Base-by-base conservation (phyloP, 768 basidiomycete species). In the Suillus spraguei region DNA sequence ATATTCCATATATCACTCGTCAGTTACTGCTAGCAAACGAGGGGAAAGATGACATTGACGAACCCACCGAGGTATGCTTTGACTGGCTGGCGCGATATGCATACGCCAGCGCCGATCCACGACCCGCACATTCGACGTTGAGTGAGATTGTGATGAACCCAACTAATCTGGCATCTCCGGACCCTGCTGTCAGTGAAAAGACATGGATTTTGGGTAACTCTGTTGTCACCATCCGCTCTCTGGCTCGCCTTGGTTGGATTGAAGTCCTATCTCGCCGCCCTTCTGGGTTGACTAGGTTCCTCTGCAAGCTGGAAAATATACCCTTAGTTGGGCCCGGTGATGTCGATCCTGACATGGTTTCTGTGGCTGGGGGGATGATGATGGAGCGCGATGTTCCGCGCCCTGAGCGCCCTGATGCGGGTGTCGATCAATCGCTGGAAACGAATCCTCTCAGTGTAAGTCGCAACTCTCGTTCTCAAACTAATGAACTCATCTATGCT, bases 1-100 rank as follows among this genome's bases (percentile, higher is more conserved):
- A 97, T 71, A 85, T 98, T 35, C 85, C 87, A 35, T 95, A 90
- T 77, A 95, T 99, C 72, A 90, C 91, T 0, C 84, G 91, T 10
- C 91, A 95, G 67, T 83, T 99, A 1, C 80, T 96, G 10, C 81
- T 95, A 32, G 95, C 94, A 16, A 95, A 95, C 76, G 90, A 92
- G 64, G 88, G 85, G 16, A 85, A 84, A 60, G 78, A 79, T 2
- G 82, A 85, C 46, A 80, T 96, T 6, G 97, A 99, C 73, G 94
- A 92, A 64, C 89, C 90, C 33, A 93, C 95, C 0, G 94, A 98
- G 72, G 97, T 99, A 41, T 97, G 94, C 76, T 96, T 99, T 71
- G 97, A 99, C 74, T 99, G 96, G 95, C 82, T 99, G 20, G 91
- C 94, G 11, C 84, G 97, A 20, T 97, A 97, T 72, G 91, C 97